phyloP scores from a whole-genome alignment of 805 yeast genomes.

The Wickerhamomyces hampshirensis region DNA sequence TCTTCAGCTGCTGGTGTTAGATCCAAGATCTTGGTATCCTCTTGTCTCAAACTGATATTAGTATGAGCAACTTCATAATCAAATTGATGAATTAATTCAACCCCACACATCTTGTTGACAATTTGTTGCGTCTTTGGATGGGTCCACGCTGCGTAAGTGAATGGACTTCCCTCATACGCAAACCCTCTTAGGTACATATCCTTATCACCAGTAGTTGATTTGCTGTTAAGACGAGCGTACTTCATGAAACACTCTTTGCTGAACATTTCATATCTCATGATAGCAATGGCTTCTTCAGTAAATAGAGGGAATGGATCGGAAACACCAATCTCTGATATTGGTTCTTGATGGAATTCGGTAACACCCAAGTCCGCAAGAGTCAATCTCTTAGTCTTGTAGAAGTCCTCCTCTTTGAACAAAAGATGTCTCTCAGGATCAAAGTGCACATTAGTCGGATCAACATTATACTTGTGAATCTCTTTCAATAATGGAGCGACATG shows the following conservation, averaged over 20 bases:
- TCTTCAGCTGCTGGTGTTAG: conserved; percentile 1
- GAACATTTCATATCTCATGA: conserved; percentile 50
- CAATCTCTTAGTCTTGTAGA: conserved; percentile 29
- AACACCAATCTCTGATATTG: conserved; percentile 49
- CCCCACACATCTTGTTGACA: conserved; percentile 44
- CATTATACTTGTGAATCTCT: conserved; percentile 5
- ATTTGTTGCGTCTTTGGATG: conserved; percentile 51
- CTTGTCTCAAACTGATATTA: conserved; percentile 39
- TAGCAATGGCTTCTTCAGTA: conserved; percentile 50
- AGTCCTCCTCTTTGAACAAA: conserved; percentile 30
- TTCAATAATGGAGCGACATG: not conserved
- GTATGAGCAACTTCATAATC: conserved; percentile 52
- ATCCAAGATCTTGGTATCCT: not conserved
- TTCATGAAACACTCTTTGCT: conserved; percentile 38
- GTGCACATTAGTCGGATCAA: conserved; percentile 14
- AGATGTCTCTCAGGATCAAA: conserved; percentile 35
- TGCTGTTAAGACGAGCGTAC: conserved; percentile 36
- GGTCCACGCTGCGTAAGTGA: conserved; percentile 50
- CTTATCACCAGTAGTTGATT: conserved; percentile 38
- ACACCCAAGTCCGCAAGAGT: conserved; percentile 47
- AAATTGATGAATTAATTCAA: conserved; percentile 8
- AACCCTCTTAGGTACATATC: conserved; percentile 47
- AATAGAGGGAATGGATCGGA: conserved; percentile 54
- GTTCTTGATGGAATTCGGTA: conserved; percentile 30
- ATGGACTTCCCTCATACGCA: conserved; percentile 40